These are phyloP conservation scores for Hypoxylon sp. DNA, from an alignment of 2,329 filamentous ascomycete species.

Conservation along the genomic window DNA sequence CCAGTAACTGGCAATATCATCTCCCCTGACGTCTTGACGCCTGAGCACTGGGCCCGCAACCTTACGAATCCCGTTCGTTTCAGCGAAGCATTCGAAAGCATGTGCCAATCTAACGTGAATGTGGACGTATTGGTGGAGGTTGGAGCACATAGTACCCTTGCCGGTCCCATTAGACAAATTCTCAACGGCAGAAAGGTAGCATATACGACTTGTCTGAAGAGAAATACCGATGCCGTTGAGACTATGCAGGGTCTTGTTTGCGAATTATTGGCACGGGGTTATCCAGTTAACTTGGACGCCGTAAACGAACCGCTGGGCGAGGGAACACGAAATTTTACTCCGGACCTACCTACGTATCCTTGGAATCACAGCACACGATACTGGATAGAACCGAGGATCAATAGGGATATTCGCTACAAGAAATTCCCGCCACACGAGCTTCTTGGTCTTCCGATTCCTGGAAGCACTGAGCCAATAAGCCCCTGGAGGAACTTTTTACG, in stretches of 20 bases:
- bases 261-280: constrained; percentile 46
- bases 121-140: constrained; percentile 53
- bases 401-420: constrained; percentile 49
- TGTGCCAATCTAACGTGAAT: constrained; percentile 12
- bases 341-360: constrained; percentile 58
- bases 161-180: constrained; percentile 52
- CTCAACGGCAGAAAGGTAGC: constrained; percentile 47
- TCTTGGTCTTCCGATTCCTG: constrained; percentile 49
- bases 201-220: constrained; percentile 41
- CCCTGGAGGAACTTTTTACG: constrained; percentile 51
- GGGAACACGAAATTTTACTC: constrained; percentile 41
- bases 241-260: constrained; percentile 48
- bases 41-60: constrained; percentile 43
- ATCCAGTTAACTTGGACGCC: constrained; percentile 22
- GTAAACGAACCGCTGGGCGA: constrained; percentile 47
- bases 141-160: constrained; percentile 53
- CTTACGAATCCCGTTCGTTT: constrained; percentile 49
- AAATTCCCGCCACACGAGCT: constrained; percentile 54
- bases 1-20: constrained; percentile 49
- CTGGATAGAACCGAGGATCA: constrained; percentile 54
- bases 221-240: constrained; percentile 39
- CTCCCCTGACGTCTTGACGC: constrained; percentile 11
- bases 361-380: constrained; percentile 59
- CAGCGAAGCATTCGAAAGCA: constrained; percentile 42
- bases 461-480: constrained; percentile 32